Conservation (phyloP, 371 early-diverging fungal species). For the Furculomyces boomerangus region DNA sequence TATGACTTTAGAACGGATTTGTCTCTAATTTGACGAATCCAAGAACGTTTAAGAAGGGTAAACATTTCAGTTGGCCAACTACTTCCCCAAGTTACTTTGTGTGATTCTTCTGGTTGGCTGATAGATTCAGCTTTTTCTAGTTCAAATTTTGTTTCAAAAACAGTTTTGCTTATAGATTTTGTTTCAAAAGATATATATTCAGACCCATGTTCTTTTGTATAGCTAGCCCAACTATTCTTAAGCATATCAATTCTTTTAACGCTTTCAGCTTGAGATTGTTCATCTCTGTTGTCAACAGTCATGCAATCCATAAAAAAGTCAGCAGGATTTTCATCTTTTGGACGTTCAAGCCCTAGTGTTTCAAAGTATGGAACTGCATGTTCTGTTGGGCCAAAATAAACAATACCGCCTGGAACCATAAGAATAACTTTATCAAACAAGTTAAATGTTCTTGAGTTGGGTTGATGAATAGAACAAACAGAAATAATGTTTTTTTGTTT, state of each 20-base stretch:
- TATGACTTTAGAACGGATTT: conserved; percentile 6
- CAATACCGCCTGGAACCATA: conserved; percentile 40
- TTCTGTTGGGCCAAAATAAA: conserved; percentile 37
- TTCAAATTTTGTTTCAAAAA: background rate
- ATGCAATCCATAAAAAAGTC: conserved; percentile 36
- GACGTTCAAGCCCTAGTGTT: conserved; percentile 31
- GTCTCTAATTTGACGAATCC: conserved; percentile 15
- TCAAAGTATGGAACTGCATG: conserved; percentile 30
- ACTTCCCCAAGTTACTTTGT: conserved; percentile 3
- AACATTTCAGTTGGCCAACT: conserved; percentile 14
- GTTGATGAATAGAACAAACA: conserved; percentile 56
- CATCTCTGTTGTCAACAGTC: conserved; percentile 14
- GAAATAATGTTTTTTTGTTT: conserved; percentile 37
- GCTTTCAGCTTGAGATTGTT: conserved; percentile 7
- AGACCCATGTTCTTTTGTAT: background rate
- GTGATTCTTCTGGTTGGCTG: background rate
- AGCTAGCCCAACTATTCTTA: conserved; percentile 8
- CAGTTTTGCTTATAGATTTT: background rate
- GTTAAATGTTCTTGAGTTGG: conserved; percentile 39
- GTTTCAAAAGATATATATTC: background rate
- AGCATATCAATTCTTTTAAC: conserved; percentile 12
- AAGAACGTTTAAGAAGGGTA: conserved; percentile 14
- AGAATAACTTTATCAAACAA: conserved; percentile 47
- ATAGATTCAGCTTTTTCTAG: background rate
- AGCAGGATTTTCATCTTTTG: conserved; percentile 30